These are phyloP conservation scores for Linderina pennispora DNA, from an alignment of 192 early-diverging fungal genomes.

Conservation along the genomic window DNA sequence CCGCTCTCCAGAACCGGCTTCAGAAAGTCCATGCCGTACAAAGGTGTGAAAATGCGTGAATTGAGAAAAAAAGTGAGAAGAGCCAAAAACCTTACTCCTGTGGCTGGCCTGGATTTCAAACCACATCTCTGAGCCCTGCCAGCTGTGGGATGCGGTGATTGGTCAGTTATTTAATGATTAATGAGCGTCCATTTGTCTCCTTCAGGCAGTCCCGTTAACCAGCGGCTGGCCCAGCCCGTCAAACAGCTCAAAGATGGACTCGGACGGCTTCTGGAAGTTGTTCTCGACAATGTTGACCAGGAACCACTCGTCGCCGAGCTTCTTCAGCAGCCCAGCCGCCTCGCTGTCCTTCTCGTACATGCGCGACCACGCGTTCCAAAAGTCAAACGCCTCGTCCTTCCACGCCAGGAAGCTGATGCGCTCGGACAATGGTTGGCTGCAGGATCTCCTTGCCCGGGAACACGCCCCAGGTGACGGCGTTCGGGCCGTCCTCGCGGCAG, in stretches of 20 bases:
- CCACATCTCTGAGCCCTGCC: too few relatives aligned
- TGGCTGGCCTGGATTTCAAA: too few relatives aligned
- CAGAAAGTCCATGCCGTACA: slow-evolving; percentile 24
- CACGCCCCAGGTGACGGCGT: slow-evolving; percentile 98
- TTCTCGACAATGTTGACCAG: slow-evolving; percentile 95
- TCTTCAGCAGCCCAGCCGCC: slow-evolving; percentile 54
- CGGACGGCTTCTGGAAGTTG: slow-evolving; percentile 56
- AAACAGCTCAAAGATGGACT: slow-evolving; percentile 41
- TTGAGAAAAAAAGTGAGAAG: background rate
- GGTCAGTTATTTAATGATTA: too few relatives aligned
- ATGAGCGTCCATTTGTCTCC: too few relatives aligned
- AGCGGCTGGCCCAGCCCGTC: slow-evolving; percentile 18
- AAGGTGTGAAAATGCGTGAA: background rate
- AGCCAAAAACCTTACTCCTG: too few relatives aligned
- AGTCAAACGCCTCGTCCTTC: slow-evolving; percentile 95
- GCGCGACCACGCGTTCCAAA: slow-evolving; percentile 84
- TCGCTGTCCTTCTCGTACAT: slow-evolving; percentile 59
- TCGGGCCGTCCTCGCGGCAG: slow-evolving; percentile 76
- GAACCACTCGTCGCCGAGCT: slow-evolving; percentile 71
- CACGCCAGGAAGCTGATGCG: slow-evolving; percentile 82
- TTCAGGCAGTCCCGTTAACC: slow-evolving; percentile 4
- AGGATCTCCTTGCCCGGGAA: slow-evolving; percentile 96
- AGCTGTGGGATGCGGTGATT: too few relatives aligned
- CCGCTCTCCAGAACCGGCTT: slow-evolving; percentile 36
- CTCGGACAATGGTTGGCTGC: slow-evolving; percentile 95